phyloP scores from a whole-genome alignment of 257 asterid species.

The Solanum medicagineum region DNA sequence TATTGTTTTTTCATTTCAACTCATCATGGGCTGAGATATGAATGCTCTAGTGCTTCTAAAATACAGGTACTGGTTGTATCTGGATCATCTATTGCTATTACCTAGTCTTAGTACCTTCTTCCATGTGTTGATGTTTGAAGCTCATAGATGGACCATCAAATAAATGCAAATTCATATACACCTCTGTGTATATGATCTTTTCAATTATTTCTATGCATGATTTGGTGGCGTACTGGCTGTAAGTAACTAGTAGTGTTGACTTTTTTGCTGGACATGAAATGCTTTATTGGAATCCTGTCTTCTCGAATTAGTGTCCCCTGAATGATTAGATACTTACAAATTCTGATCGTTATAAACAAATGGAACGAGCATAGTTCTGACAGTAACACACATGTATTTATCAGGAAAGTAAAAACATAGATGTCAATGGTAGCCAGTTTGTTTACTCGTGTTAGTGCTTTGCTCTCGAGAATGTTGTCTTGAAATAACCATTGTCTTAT shows the following conservation, averaged over 20 bases:
- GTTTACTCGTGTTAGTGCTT: neutral
- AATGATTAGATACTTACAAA: neutral
- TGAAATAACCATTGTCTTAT: neutral
- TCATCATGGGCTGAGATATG: constrained; percentile 76
- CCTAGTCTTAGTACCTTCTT: neutral
- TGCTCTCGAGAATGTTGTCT: neutral
- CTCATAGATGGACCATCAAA: neutral
- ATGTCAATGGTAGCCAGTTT: neutral
- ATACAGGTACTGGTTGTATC: constrained; percentile 41
- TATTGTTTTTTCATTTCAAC: constrained; percentile 75
- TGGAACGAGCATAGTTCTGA: too few relatives aligned
- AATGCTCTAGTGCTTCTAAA: constrained; percentile 74
- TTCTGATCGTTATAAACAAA: neutral
- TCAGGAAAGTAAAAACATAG: neutral
- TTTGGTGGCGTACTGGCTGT: neutral
- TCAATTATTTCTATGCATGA: neutral
- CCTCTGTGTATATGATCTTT: neutral
- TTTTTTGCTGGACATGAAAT: neutral
- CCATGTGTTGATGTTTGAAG: neutral
- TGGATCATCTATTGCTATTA: neutral
- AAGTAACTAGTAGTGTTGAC: neutral
- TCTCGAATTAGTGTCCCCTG: neutral
- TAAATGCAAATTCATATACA: neutral
- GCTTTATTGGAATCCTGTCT: neutral
- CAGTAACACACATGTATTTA: neutral